Percentiles rank a stretch among this genome's conserved stretches.
These are phyloP conservation scores for Viola pubescens DNA, from an alignment of 441 rosid genomes.

Conservation along the genomic window DNA sequence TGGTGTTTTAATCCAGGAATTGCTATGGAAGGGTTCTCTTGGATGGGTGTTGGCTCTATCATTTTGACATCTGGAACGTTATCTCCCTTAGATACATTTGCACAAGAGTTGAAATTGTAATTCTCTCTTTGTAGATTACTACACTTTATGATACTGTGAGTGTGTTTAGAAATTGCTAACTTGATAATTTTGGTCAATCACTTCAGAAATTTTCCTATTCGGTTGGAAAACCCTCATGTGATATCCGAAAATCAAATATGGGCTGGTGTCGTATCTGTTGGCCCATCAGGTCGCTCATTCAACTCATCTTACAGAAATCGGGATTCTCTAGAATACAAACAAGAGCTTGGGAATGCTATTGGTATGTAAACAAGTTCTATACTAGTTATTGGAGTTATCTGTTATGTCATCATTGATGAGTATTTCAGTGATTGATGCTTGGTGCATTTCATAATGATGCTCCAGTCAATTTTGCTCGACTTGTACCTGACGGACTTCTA, in stretches of 20 bases:
- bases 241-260: slow-evolving; percentile 83
- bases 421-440: not conserved
- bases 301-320: slow-evolving; percentile 84
- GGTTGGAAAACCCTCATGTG: slow-evolving; percentile 95
- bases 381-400: no score
- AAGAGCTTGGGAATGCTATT: slow-evolving; percentile 95
- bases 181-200: slow-evolving; percentile 17
- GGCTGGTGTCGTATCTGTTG: slow-evolving; percentile 86
- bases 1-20: slow-evolving; percentile 99
- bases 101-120: slow-evolving; percentile 83
- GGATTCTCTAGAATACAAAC: slow-evolving; percentile 80
- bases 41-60: slow-evolving; percentile 73
- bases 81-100: slow-evolving; percentile 92
- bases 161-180: slow-evolving; percentile 21
- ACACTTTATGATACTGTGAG: slow-evolving; percentile 14
- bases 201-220: slow-evolving; percentile 79
- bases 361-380: slow-evolving; percentile 38
- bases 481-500: slow-evolving; percentile 93
- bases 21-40: slow-evolving; percentile 78
- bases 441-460: slow-evolving; percentile 17
- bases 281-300: slow-evolving; percentile 73
- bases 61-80: slow-evolving; percentile 93
- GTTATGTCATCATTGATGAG: no score
- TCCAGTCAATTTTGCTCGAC: slow-evolving; percentile 84
- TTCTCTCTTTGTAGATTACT: slow-evolving; percentile 21